Evolutionary conservation across 768 basidiomycete species (phyloP).

Genomic region (Lactifluus hygrophoroides): DNA sequence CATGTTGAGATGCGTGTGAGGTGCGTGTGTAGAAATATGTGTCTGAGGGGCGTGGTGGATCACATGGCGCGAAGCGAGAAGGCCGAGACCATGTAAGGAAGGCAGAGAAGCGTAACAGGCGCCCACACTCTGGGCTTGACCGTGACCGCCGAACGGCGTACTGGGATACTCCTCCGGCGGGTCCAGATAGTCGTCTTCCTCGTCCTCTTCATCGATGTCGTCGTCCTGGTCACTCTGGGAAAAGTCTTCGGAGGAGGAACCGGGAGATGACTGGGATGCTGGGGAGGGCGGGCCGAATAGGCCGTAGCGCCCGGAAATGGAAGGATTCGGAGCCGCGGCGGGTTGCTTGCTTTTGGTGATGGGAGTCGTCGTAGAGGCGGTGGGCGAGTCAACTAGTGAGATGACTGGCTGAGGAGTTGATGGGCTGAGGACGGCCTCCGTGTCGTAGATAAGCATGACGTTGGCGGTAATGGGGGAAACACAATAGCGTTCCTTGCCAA

Average conservation of each 20-base stretch:
- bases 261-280: slow-evolving; percentile 36
- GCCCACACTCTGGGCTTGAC: slow-evolving; percentile 1
- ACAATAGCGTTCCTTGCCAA: slow-evolving; percentile 50
- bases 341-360: slow-evolving; percentile 24
- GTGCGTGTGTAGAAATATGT: slow-evolving; percentile 10
- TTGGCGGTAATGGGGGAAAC: slow-evolving; percentile 57
- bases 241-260: slow-evolving; percentile 28
- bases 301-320: slow-evolving; percentile 55
- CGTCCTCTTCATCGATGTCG: slow-evolving; percentile 27
- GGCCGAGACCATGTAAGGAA: slow-evolving; percentile 18
- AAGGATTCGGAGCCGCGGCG: slow-evolving; percentile 25
- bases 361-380: not conserved
- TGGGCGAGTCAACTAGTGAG: slow-evolving; percentile 11
- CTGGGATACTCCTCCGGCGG: slow-evolving; percentile 22
- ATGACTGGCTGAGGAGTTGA: slow-evolving; percentile 1
- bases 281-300: slow-evolving; percentile 34
- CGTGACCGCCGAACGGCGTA: not conserved
- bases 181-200: slow-evolving; percentile 50
- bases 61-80: slow-evolving; percentile 19
- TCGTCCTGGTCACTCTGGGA: slow-evolving; percentile 10
- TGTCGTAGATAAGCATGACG: slow-evolving; percentile 44
- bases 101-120: slow-evolving; percentile 17
- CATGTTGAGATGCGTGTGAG: slow-evolving; percentile 9
- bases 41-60: slow-evolving; percentile 10
- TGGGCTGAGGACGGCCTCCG: slow-evolving; percentile 5